Evolutionary conservation across 2,329 filamentous ascomycete species (phyloP).

Genomic region (Amphichorda felina): DNA sequence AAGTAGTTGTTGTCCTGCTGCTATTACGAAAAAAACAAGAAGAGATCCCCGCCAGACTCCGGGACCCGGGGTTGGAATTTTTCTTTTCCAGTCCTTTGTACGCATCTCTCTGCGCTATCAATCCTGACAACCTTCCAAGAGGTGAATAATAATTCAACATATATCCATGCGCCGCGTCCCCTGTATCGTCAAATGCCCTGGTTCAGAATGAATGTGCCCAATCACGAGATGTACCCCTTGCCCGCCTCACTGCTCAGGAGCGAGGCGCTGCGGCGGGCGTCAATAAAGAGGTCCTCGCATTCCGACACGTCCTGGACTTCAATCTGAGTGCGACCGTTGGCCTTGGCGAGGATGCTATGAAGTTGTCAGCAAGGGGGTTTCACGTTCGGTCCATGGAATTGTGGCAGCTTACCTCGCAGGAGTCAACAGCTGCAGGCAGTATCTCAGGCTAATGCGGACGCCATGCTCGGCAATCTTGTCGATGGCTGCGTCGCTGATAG

Average conservation of each 20-base stretch:
- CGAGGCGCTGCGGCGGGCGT: constrained; percentile 65
- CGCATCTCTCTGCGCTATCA: background rate
- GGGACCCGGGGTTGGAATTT: background rate
- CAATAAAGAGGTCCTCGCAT: constrained; percentile 75
- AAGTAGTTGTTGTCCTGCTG: no score
- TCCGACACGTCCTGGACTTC: constrained; percentile 68
- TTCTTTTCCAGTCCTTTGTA: background rate
- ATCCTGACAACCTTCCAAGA: background rate
- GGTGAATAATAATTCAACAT: background rate
- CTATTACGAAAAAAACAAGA: background rate
- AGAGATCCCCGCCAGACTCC: background rate
- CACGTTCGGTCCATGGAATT: no score
- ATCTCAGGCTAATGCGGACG: constrained; percentile 79
- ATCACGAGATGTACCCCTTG: constrained; percentile 51
- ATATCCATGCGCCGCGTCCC: background rate
- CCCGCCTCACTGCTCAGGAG: constrained; percentile 53
- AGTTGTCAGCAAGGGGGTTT: no score
- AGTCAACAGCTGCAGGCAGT: constrained; percentile 84
- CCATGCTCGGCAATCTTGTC: constrained; percentile 81
- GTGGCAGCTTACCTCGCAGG: constrained; percentile 65
- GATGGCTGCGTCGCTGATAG: constrained; percentile 70
- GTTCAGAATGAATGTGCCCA: background rate
- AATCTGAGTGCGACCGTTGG: constrained; percentile 67
- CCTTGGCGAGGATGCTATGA: constrained; percentile 70
- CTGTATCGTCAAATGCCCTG: background rate